Conservation (phyloP, 495 filamentous ascomycete species). For the Talaromyces thailandensis region DNA sequence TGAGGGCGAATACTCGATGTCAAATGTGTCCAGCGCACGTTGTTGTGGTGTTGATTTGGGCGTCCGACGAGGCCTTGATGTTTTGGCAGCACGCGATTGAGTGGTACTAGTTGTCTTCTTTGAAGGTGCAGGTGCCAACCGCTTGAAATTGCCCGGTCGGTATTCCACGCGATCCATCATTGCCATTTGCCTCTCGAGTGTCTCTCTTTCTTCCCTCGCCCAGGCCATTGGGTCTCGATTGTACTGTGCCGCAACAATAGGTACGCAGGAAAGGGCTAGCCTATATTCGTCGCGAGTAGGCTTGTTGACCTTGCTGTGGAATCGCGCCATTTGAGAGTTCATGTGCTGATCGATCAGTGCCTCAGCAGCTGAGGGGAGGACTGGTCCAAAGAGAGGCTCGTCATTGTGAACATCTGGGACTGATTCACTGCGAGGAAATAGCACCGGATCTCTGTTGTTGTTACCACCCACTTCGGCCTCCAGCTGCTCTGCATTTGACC, state of each 20-base stretch:
- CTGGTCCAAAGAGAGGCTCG: constrained; percentile 47
- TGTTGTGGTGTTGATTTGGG: constrained; percentile 40
- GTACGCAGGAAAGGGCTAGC: constrained; percentile 56
- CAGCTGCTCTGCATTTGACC: constrained; percentile 33
- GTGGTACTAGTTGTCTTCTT: constrained; percentile 17
- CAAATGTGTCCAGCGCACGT: constrained; percentile 35
- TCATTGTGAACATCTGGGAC: constrained; percentile 34
- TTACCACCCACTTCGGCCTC: constrained; percentile 23
- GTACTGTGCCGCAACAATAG: constrained; percentile 51
- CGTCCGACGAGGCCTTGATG: constrained; percentile 35
- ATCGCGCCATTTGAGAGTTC: constrained; percentile 46
- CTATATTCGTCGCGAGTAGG: constrained; percentile 64
- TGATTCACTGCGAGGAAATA: constrained; percentile 46
- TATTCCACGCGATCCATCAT: constrained; percentile 30
- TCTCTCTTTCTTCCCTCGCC: constrained; percentile 53
- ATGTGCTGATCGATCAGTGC: constrained; percentile 59
- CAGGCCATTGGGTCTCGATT: constrained; percentile 50
- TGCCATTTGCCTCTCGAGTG: constrained; percentile 40
- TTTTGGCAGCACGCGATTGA: constrained; percentile 23
- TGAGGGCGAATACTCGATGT: constrained; percentile 24
- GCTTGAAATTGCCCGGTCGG: constrained; percentile 29
- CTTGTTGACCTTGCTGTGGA: constrained; percentile 49
- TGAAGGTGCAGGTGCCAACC: constrained; percentile 38
- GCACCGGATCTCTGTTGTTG: constrained; percentile 47
- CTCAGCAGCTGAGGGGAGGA: constrained; percentile 35